Conservation (phyloP, 257 asterid species). For the Galeopsis tetrahit region DNA sequence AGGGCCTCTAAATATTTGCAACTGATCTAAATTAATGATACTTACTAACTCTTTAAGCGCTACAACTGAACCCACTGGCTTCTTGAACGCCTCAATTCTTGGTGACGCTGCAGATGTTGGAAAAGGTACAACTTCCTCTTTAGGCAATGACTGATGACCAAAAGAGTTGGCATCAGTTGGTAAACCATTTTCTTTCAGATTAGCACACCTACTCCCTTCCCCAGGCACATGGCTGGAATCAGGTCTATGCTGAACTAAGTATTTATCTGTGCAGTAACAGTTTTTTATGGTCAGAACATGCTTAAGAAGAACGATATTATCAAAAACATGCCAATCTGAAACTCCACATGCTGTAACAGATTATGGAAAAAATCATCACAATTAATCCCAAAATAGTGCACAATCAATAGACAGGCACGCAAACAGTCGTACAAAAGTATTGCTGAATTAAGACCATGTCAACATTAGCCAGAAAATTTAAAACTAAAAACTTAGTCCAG, state of each 20-base stretch:
- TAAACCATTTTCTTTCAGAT: constrained; percentile 61
- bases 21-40: constrained; percentile 19
- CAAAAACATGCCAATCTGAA: constrained; percentile 3
- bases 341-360: constrained; percentile 6
- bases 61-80: constrained; percentile 61
- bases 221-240: constrained; percentile 60
- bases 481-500: constrained; percentile 1
- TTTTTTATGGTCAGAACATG: constrained; percentile 37
- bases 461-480: constrained; percentile 20
- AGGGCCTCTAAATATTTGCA: constrained; percentile 23
- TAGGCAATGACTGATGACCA: constrained; percentile 59
- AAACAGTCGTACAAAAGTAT: not conserved
- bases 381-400: constrained; percentile 3
- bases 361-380: not conserved
- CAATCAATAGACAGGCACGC: not conserved
- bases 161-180: constrained; percentile 49
- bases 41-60: constrained; percentile 83
- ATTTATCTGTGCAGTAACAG: constrained; percentile 65
- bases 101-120: constrained; percentile 54
- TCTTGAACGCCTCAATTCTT: constrained; percentile 72
- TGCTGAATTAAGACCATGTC: constrained; percentile 14
- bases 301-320: constrained; percentile 12
- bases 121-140: constrained; percentile 58
- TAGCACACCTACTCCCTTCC: constrained; percentile 58
- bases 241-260: constrained; percentile 59